Base-by-base conservation (phyloP, 768 basidiomycete genomes). In the Leucosporidium yakuticum region DNA sequence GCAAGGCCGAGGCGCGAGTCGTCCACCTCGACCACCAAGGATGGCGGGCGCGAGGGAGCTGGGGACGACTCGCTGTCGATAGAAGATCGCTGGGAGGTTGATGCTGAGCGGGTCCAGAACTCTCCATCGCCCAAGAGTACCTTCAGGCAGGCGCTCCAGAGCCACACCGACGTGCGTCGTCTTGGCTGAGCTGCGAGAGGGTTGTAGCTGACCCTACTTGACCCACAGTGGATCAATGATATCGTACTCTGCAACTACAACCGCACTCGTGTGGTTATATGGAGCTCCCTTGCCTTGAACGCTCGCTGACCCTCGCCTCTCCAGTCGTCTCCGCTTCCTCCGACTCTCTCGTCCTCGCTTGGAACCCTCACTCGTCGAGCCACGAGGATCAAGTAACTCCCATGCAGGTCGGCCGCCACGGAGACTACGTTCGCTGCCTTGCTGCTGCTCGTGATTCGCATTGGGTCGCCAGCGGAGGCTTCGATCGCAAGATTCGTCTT, bases 381-480 rank as follows among this genome's bases (percentile, higher is more conserved):
- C 77, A 44, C 39, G 73, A 58, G 67, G 70, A 68, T 23, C 70
- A 71, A 39, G 65, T 70, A 2, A 66, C 67, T 19, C 70, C 74
- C 1, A 73, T 65, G 1, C 64, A 69, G 20, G 63, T 93, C 53
- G 91, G 91, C 17, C 82, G 83, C 4, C 91, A 94, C 75, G 79
- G 79, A n/a, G 91, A 94, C 79, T 95, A 93, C 74, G 90, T 90
- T 4, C 86, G 90, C 23, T 67, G 68, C 39, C 65, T 73, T 5
- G 71, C 71, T 0, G 60, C 62, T 5, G 60, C 61, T 14, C 44
- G 86, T 44, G 86, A 88, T 67, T 86, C 88, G 76, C 85, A 85
- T 60, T 95, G 91, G 90, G 83, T 95, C 54, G 90, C 91, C 6
- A 92, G 90, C 8, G 95, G 93, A 9, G 95, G 93, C 0, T 91